A percentile compares a stretch with the other conserved stretches of the same genome.
phyloP scores from a whole-genome alignment of 2,329 filamentous ascomycete species.

The Monilinia polystroma region DNA sequence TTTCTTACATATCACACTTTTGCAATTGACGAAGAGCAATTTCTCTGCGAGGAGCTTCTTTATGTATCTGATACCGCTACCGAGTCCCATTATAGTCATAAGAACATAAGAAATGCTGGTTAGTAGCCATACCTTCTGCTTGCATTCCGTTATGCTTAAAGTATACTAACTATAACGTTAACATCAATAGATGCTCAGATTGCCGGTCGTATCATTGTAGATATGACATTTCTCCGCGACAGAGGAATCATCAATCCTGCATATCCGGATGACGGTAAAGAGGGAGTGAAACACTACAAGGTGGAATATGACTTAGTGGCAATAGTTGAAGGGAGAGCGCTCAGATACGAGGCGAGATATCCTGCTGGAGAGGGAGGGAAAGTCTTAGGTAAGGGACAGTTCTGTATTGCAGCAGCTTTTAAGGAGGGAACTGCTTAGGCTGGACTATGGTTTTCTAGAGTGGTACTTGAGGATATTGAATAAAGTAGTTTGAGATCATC shows the following conservation, averaged over 20 bases:
- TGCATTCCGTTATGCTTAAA: not conserved
- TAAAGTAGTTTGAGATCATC: not conserved
- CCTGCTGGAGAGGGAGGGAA: slow-evolving; percentile 18
- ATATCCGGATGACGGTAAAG: not conserved
- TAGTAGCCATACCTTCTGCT: not conserved
- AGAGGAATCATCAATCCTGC: slow-evolving; percentile 22
- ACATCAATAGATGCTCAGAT: slow-evolving; percentile 25
- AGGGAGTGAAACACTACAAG: slow-evolving; percentile 22
- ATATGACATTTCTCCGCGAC: slow-evolving; percentile 31
- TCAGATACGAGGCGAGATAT: slow-evolving; percentile 31
- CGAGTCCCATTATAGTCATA: slow-evolving; percentile 22
- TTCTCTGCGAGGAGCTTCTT: slow-evolving; percentile 30
- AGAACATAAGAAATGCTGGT: slow-evolving; percentile 25
- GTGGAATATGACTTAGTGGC: slow-evolving; percentile 30
- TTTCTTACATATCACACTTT: slow-evolving; percentile 26
- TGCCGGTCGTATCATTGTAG: slow-evolving; percentile 26
- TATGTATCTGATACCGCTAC: slow-evolving; percentile 28
- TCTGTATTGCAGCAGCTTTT: slow-evolving; percentile 33
- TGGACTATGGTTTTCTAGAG: not conserved
- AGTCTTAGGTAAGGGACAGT: slow-evolving; percentile 15
- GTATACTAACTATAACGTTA: not conserved
- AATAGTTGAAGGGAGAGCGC: slow-evolving; percentile 28
- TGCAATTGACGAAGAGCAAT: slow-evolving; percentile 9
- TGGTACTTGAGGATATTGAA: not conserved
- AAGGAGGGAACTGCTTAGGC: slow-evolving; percentile 24